Percentiles rank a stretch among this genome's conserved stretches.
phyloP scores from a whole-genome alignment of 257 asterid species.

The Solanum peruvianum region DNA sequence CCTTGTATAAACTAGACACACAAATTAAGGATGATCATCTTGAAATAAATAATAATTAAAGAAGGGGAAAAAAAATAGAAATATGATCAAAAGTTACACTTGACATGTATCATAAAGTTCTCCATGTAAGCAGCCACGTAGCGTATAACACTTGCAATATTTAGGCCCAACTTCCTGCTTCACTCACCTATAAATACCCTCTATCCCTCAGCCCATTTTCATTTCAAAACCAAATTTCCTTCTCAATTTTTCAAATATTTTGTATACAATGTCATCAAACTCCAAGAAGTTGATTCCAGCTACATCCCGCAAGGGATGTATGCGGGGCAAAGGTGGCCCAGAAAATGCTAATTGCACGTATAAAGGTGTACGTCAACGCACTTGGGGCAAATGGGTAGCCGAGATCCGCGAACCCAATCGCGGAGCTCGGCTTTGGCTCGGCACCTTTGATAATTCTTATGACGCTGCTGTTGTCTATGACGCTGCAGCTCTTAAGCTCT shows the following conservation, averaged over 20 bases:
- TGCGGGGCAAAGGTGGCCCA: constrained; percentile 89
- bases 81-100: constrained; percentile 6
- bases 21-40: not conserved
- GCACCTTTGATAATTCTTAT: constrained; percentile 64
- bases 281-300: constrained; percentile 24
- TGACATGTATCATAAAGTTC: constrained; percentile 39
- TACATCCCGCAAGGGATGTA: constrained; percentile 68
- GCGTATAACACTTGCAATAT: not conserved
- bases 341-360: constrained; percentile 61
- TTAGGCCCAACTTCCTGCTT: not conserved
- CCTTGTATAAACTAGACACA: not conserved
- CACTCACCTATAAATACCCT: not conserved
- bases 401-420: constrained; percentile 84
- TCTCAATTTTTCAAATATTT: not conserved
- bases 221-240: not conserved
- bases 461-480: constrained; percentile 74
- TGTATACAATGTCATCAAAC: not conserved
- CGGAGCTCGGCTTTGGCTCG: constrained; percentile 78
- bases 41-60: not conserved
- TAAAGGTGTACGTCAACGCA: constrained; percentile 80
- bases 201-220: not conserved
- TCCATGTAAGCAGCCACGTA: constrained; percentile 37
- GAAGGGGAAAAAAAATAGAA: not conserved
- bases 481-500: constrained; percentile 55
- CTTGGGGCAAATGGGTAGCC: constrained; percentile 94